Base-by-base conservation (phyloP, 805 yeast species). In the Monosporozyma unispora region DNA sequence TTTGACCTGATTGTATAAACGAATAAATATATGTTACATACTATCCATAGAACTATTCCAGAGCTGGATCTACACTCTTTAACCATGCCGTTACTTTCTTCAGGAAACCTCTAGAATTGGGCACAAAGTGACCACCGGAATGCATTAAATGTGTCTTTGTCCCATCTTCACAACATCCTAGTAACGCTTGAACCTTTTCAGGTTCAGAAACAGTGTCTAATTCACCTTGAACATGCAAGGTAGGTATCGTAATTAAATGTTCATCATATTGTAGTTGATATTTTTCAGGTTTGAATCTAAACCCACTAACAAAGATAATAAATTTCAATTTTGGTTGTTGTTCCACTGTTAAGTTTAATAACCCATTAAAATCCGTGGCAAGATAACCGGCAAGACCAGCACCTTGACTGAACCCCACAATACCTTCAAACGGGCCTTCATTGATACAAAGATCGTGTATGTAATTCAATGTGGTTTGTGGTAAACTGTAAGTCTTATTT, bases 91-190 rank as follows among this genome's bases (percentile, higher is more conserved):
- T 39, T 1, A 70, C 67, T 48, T 70, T 67, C 31, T 56, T 55
- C 3, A 69, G 60, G 49, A 70, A 70, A 1, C 63, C 67, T 52
- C 82, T 84, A 4, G 88, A 79, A 59, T 87, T 88, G 12, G 99
- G 99, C 35, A 91, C 96, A 61, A 82, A 93, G 62, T 93, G 99
- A 1, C 98, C 98, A 46, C 99, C 99, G 2, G 96, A 90, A 63
- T 93, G 99, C 54, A 77, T 82, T 49, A 89, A 52, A 39, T 74
- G 50, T 0, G 72, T 74, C 23, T 86, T 68, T 14, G 69, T 66
- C 1, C 58, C 64, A 4, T 67, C 72, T 27, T 66, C 66, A 52
- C 79, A 78, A 10, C 74, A 71, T 8, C 79, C 75, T 56, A 71
- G 81, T 22, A 93, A 69, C 1, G 72, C 69, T 66, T 77, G 66